Evolutionary conservation across 148 eudicot genomes (phyloP).

Genomic region (Cornus suecica): DNA sequence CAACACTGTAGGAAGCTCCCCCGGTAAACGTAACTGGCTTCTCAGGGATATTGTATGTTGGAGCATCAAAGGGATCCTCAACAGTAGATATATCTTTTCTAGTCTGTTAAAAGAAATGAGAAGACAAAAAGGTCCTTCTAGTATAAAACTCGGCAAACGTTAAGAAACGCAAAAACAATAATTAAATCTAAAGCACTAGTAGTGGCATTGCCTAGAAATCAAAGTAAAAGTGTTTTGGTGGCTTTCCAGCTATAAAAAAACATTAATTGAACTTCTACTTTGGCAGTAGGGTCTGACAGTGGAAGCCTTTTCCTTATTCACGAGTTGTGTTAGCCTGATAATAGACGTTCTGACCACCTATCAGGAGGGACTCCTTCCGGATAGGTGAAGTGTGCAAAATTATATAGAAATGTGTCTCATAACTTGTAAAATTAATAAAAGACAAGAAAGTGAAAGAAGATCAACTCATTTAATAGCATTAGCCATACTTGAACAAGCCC

Average conservation of each 20-base stretch:
- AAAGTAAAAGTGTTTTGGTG: background rate
- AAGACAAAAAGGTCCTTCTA: constrained; percentile 11
- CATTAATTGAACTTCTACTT: background rate
- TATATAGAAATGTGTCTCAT: too few species aligned
- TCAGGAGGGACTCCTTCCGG: too few species aligned
- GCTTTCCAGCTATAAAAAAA: background rate
- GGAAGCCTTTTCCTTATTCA: background rate
- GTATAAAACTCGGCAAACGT: background rate
- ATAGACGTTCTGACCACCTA: too few species aligned
- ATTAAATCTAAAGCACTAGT: background rate
- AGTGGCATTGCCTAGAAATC: background rate
- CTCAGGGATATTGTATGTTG: constrained; percentile 93
- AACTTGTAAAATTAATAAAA: too few species aligned
- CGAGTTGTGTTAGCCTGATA: too few species aligned
- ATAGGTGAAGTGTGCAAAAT: too few species aligned
- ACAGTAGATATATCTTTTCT: constrained; percentile 62
- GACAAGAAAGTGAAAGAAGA: too few species aligned
- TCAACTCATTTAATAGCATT: too few species aligned
- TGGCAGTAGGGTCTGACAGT: background rate
- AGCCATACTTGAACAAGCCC: too few species aligned
- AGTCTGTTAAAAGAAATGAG: constrained; percentile 36
- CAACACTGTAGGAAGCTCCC: constrained; percentile 76
- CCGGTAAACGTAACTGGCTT: constrained; percentile 90
- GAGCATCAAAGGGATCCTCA: constrained; percentile 95
- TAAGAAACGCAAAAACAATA: background rate